Evolutionary conservation across 1,284 basidiomycete genomes (phyloP).

Genomic region (Papiliotrema fonsecae): DNA sequence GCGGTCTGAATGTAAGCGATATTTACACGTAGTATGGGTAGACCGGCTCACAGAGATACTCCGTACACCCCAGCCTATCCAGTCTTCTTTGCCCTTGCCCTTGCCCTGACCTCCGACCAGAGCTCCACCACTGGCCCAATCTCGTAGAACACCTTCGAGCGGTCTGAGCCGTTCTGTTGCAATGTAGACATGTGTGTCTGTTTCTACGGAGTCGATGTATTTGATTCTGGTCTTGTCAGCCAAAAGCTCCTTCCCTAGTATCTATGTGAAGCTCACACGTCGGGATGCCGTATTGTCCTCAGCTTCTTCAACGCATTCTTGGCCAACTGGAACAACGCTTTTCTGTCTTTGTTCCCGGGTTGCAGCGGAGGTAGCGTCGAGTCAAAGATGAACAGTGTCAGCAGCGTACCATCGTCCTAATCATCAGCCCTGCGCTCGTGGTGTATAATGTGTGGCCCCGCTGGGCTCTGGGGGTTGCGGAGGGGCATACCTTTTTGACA

Average conservation of each 20-base stretch:
- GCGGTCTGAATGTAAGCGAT: slow-evolving; percentile 60
- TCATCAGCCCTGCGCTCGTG: background rate
- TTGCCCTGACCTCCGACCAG: slow-evolving; percentile 33
- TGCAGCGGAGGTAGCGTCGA: slow-evolving; percentile 50
- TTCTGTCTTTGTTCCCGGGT: slow-evolving; percentile 50
- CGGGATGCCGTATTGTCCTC: slow-evolving; percentile 86
- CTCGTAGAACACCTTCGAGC: slow-evolving; percentile 60
- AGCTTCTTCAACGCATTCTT: slow-evolving; percentile 88
- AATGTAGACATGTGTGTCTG: slow-evolving; percentile 80
- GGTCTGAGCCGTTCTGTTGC: slow-evolving; percentile 90
- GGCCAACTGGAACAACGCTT: slow-evolving; percentile 69
- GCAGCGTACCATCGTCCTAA: slow-evolving; percentile 80
- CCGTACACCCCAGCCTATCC: slow-evolving; percentile 91
- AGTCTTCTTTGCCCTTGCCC: slow-evolving; percentile 69
- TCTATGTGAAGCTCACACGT: slow-evolving; percentile 54
- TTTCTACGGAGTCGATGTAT: slow-evolving; percentile 88
- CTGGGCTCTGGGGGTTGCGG: too few species aligned
- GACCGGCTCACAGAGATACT: slow-evolving; percentile 69
- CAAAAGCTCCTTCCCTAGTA: background rate
- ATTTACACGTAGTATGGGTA: background rate
- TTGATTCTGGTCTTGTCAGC: slow-evolving; percentile 55
- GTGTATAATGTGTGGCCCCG: too few species aligned
- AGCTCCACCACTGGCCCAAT: slow-evolving; percentile 51
- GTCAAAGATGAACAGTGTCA: slow-evolving; percentile 89
- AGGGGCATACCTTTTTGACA: slow-evolving; percentile 75